A percentile compares a stretch with the other conserved stretches of the same genome.
Conservation (phyloP, 805 yeast genomes). For the Starmerella potacharoeniae region DNA sequence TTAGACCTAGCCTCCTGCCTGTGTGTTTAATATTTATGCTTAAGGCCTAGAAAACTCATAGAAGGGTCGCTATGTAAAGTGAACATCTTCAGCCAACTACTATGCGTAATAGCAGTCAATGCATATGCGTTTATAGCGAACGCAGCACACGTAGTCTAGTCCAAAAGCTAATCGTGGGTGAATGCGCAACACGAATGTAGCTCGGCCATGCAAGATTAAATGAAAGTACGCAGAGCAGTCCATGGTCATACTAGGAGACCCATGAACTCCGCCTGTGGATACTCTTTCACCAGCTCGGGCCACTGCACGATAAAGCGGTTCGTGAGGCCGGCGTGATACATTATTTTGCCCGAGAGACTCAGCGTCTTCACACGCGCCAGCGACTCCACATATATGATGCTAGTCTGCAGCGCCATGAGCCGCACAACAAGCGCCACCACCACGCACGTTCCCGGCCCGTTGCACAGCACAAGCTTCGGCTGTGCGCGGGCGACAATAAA, state of each 20-base stretch:
- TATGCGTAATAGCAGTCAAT: too few species aligned
- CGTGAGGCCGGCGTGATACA: constrained; percentile 59
- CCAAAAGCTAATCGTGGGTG: too few species aligned
- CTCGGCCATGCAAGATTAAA: too few species aligned
- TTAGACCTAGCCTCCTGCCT: too few species aligned
- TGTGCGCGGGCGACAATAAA: constrained; percentile 27
- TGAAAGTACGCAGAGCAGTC: neutral
- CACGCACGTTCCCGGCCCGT: constrained; percentile 79
- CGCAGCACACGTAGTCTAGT: too few species aligned
- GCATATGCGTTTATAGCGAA: too few species aligned
- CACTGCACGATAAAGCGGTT: constrained; percentile 86
- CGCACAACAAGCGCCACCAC: constrained; percentile 37
- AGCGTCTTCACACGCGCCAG: constrained; percentile 68
- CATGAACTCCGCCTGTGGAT: constrained; percentile 55
- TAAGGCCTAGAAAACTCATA: too few species aligned
- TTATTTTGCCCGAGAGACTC: constrained; percentile 63
- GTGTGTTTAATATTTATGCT: too few species aligned
- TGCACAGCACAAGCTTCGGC: constrained; percentile 39
- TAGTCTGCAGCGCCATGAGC: constrained; percentile 30
- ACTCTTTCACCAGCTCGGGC: constrained; percentile 45
- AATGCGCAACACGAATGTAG: too few species aligned
- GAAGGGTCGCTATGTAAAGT: too few species aligned
- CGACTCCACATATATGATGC: constrained; percentile 72
- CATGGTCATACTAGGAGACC: constrained; percentile 56
- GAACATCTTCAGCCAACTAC: too few species aligned